phyloP scores from a whole-genome alignment of 129 eudicot species.

The Flaveria linearis region DNA sequence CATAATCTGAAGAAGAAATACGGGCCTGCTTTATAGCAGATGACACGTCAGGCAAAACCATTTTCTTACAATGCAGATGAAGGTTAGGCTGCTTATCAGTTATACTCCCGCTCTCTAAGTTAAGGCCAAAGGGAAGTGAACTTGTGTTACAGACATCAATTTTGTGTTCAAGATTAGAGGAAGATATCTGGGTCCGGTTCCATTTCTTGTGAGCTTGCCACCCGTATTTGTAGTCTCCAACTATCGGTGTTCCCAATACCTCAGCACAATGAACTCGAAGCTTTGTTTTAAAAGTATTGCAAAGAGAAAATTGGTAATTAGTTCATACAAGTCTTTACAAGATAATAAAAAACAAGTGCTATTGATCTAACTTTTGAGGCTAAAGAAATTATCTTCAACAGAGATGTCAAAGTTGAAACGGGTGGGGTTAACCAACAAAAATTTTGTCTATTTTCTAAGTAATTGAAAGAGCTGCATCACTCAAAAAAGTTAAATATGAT shows the following conservation, averaged over 20 bases:
- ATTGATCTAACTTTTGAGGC: constrained; percentile 14
- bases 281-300: constrained; percentile 37
- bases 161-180: constrained; percentile 31
- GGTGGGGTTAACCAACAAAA: background rate
- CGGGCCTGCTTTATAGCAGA: constrained; percentile 49
- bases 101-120: constrained; percentile 68
- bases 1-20: constrained; percentile 37
- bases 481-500: background rate
- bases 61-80: constrained; percentile 89
- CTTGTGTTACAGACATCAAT: constrained; percentile 24
- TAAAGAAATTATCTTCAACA: constrained; percentile 5
- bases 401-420: background rate
- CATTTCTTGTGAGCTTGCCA: constrained; percentile 91
- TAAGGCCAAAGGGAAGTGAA: constrained; percentile 46
- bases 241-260: constrained; percentile 97
- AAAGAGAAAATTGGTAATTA: background rate
- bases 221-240: constrained; percentile 97
- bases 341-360: background rate
- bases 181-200: constrained; percentile 44
- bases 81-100: constrained; percentile 69
- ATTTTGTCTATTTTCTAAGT: background rate
- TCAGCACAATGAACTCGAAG: constrained; percentile 96
- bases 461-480: background rate
- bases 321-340: background rate
- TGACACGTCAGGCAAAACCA: constrained; percentile 75